Base-by-base conservation (phyloP, 1,139 yeast species). In the Magnusiomyces magnusii region DNA sequence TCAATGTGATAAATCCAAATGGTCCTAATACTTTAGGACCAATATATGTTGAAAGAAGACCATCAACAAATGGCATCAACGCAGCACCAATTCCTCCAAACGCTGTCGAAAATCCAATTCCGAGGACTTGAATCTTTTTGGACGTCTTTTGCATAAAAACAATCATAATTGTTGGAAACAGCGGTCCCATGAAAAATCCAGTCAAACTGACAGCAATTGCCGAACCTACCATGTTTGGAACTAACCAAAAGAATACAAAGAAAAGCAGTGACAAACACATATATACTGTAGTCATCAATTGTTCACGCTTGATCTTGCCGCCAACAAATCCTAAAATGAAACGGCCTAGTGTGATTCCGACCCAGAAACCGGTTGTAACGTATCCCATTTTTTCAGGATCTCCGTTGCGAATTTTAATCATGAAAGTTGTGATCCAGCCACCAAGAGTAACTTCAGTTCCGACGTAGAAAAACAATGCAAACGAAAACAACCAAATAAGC, bases 81-180 rank as follows among this genome's bases (percentile, higher is more conserved):
- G 95, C 95, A 13, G 87, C 89, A 1, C 95, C 95, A 15, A 86
- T 84, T 2, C 92, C 91, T 3, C 95, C 95, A 62, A 88, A 72
- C 0, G 95, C 91, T 58, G 92, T 84, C 25, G 86, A 82, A 57
- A 87, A 78, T 0, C 96, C 95, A 5, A 89, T 78, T 0, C 91
- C 93, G 9, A 83, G 75, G 10, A 87, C 81, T 61, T 87, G 90
- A 59, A 79, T 73, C 55, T 78, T 78, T 28, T 75, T 73, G 0
- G 96, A 96, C 52, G 89, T 71, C 1, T 83, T 75, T 56, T 83
- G 82, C 56, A 87, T 72, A 3, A 90, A 78, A 5, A 87, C 79
- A 15, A 87, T 81, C 58, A 87, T 82, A 0, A 87, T 82, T 10
- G 93, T 84, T 0, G 95, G 93, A 72, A 86, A 89, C 3, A 87